Conservation (phyloP, 257 asterid genomes). For the Gentiana straminea region DNA sequence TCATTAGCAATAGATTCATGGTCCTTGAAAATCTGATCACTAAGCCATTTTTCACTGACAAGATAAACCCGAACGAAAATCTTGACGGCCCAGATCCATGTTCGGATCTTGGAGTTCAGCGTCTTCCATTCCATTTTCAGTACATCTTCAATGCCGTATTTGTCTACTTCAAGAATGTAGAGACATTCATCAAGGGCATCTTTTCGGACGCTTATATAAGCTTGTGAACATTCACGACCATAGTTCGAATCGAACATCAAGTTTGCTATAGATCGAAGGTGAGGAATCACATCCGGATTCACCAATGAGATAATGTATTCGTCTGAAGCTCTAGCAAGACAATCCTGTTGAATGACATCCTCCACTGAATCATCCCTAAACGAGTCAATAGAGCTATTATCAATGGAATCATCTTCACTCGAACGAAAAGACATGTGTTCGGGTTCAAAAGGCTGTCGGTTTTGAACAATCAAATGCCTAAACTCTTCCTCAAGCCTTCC, state of each 20-base stretch:
- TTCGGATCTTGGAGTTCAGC: conserved; percentile 65
- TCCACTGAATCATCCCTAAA: conserved; percentile 79
- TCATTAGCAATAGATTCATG: conserved; percentile 34
- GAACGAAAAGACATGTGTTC: conserved; percentile 88
- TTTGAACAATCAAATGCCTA: conserved; percentile 63
- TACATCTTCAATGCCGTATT: conserved; percentile 75
- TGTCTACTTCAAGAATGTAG: conserved; percentile 68
- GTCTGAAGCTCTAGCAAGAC: conserved; percentile 56
- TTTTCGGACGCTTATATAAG: conserved; percentile 50
- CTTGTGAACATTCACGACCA: conserved; percentile 78
- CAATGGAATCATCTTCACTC: conserved; percentile 57
- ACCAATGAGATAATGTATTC: conserved; percentile 60
- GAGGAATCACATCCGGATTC: conserved; percentile 50
- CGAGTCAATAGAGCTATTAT: conserved; percentile 54
- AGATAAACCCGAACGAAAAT: conserved; percentile 71
- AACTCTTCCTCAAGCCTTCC: conserved; percentile 88
- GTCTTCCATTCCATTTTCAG: conserved; percentile 78
- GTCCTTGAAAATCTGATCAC: conserved; percentile 80
- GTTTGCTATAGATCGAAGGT: conserved; percentile 51
- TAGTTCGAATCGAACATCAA: conserved; percentile 71
- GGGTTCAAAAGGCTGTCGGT: conserved; percentile 74
- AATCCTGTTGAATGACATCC: conserved; percentile 52
- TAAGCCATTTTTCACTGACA: conserved; percentile 57
- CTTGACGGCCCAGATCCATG: conserved; percentile 89
- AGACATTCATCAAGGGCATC: conserved; percentile 91